Conservation (phyloP, 2,329 filamentous ascomycete genomes). For the Elsinoe fawcettii region DNA sequence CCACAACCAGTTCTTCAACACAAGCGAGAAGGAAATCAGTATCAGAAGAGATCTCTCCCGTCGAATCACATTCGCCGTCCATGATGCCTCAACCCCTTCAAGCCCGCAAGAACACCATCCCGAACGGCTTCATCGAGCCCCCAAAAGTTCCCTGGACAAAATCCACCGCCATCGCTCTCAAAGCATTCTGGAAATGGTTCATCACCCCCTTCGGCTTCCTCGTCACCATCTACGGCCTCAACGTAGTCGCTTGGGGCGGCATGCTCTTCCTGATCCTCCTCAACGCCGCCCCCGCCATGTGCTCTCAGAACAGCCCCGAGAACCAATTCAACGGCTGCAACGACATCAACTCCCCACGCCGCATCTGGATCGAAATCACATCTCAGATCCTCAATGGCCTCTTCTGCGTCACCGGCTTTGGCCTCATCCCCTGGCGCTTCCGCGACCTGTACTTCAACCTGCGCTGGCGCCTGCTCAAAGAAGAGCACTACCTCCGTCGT, state of each 20-base stretch:
- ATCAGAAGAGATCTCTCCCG: neutral
- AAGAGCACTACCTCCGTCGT: conserved; percentile 49
- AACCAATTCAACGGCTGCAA: conserved; percentile 26
- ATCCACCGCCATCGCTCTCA: conserved; percentile 50
- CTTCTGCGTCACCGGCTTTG: conserved; percentile 82
- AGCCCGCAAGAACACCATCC: conserved; percentile 8
- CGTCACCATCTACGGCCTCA: conserved; percentile 70
- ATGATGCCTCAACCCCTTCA: neutral
- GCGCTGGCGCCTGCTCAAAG: conserved; percentile 48
- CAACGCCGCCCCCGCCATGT: conserved; percentile 67
- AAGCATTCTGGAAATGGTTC: conserved; percentile 64
- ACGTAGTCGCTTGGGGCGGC: conserved; percentile 80
- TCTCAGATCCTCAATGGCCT: conserved; percentile 76
- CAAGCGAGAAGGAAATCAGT: neutral
- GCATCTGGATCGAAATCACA: conserved; percentile 78
- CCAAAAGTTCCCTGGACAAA: conserved; percentile 48
- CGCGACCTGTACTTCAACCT: conserved; percentile 69
- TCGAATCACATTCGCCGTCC: neutral
- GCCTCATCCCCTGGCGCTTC: conserved; percentile 76
- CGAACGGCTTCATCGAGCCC: conserved; percentile 36
- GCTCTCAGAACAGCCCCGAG: conserved; percentile 34
- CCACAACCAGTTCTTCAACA: neutral
- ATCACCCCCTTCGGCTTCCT: conserved; percentile 68
- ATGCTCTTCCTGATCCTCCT: conserved; percentile 83
- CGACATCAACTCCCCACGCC: conserved; percentile 53